phyloP scores from a whole-genome alignment of 1,139 yeast genomes.

The Citeromyces hawaiiensis region DNA sequence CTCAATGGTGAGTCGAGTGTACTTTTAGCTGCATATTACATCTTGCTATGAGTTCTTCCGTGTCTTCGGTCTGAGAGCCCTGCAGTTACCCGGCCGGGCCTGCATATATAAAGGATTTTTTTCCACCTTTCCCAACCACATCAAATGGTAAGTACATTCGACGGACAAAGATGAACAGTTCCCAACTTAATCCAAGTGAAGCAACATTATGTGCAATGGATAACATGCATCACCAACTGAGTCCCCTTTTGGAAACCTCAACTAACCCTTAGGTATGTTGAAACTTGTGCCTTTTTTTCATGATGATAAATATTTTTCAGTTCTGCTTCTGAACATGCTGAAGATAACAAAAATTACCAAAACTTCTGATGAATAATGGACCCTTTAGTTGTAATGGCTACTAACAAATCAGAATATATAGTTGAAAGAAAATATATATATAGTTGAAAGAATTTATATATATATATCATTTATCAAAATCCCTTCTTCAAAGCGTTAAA shows the following conservation, averaged over 20 bases:
- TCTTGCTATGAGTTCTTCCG: too few relatives aligned
- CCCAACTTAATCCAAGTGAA: conserved; percentile 1
- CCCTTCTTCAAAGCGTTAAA: neutral
- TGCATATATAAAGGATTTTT: too few relatives aligned
- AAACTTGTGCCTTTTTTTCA: conserved; percentile 9
- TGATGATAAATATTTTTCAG: conserved; percentile 64
- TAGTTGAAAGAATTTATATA: too few relatives aligned
- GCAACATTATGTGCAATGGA: conserved; percentile 22
- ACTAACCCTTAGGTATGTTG: conserved; percentile 4
- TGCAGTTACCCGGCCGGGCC: neutral
- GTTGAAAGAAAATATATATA: too few relatives aligned
- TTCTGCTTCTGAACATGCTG: conserved; percentile 86
- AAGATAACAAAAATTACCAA: conserved; percentile 48
- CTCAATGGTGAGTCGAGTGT: too few relatives aligned
- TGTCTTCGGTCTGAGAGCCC: too few relatives aligned
- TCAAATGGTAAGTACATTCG: neutral
- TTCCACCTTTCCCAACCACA: neutral
- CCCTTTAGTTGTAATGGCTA: neutral
- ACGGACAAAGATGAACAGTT: neutral
- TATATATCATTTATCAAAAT: neutral
- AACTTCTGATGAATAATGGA: conserved; percentile 8
- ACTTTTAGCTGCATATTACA: too few relatives aligned
- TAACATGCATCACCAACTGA: conserved; percentile 94
- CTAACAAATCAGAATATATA: neutral
- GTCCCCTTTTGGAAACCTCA: neutral